phyloP scores from a whole-genome alignment of 2,329 filamentous ascomycete species.

The Pleoardoris graminearum region DNA sequence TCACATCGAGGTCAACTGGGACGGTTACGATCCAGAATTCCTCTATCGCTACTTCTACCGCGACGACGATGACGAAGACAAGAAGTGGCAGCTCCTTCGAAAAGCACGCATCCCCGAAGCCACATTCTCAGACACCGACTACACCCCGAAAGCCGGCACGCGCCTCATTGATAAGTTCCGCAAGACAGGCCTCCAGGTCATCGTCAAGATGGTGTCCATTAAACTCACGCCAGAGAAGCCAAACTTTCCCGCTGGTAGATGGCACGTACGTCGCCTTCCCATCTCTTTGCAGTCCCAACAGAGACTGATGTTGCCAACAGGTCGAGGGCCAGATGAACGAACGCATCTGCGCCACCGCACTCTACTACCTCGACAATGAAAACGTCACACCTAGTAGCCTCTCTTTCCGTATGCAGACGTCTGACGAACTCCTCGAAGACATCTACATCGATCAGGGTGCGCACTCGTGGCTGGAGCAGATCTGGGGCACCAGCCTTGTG shows the following conservation, averaged over 20 bases:
- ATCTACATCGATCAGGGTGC: constrained; percentile 4
- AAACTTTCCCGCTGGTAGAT: constrained; percentile 56
- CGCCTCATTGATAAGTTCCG: constrained; percentile 19
- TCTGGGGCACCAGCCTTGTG: constrained; percentile 13
- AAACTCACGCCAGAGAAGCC: constrained; percentile 63
- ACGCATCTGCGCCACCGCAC: constrained; percentile 63
- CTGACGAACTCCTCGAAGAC: constrained; percentile 7
- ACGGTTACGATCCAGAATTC: not conserved
- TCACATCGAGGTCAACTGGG: constrained; percentile 10
- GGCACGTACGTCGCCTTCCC: constrained; percentile 45
- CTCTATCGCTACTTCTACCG: not conserved
- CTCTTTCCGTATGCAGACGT: constrained; percentile 20
- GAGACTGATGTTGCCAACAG: not conserved
- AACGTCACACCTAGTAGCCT: constrained; percentile 55
- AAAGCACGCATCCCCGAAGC: constrained; percentile 21
- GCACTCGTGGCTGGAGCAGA: constrained; percentile 13
- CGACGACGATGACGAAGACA: constrained; percentile 7
- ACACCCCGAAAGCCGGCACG: constrained; percentile 12
- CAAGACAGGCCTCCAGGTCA: constrained; percentile 56
- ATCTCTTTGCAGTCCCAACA: not conserved
- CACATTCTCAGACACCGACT: constrained; percentile 18
- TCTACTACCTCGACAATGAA: constrained; percentile 63
- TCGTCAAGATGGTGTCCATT: constrained; percentile 65
- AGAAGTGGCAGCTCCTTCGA: constrained; percentile 22
- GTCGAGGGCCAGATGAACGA: constrained; percentile 55